phyloP scores from a whole-genome alignment of 2,329 filamentous ascomycete genomes.

The Aspergillus brunneoviolaceus region DNA sequence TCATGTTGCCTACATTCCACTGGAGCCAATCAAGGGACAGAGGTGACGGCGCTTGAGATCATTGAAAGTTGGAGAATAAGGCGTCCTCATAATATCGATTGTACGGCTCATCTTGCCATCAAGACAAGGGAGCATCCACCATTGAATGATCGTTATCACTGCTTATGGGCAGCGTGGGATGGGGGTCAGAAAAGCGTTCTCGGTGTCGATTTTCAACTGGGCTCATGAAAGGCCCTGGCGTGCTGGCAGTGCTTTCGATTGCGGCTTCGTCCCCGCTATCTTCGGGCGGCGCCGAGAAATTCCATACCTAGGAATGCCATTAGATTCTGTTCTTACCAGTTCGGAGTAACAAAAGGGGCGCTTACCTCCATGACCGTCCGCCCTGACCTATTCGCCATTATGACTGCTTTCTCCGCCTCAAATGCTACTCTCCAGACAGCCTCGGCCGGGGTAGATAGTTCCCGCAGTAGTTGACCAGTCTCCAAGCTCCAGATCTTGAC shows the following conservation, averaged over 20 bases:
- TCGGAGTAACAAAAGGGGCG: conserved; percentile 10
- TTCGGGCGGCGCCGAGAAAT: conserved; percentile 73
- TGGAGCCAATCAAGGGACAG: conserved; percentile 13
- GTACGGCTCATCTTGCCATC: background rate
- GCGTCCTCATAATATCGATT: conserved; percentile 16
- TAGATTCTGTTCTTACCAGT: conserved; percentile 13
- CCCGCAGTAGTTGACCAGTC: conserved; percentile 83
- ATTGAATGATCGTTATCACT: conserved; percentile 36
- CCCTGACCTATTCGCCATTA: conserved; percentile 80
- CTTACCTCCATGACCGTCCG: conserved; percentile 97
- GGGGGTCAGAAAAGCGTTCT: conserved; percentile 33
- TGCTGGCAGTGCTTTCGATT: conserved; percentile 35
- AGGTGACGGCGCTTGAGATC: conserved; percentile 13
- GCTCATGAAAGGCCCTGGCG: conserved; percentile 27
- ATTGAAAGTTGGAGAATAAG: conserved; percentile 13
- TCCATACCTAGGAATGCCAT: conserved; percentile 72
- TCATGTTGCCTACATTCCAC: conserved; percentile 4
- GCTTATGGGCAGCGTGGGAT: conserved; percentile 25
- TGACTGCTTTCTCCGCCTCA: conserved; percentile 96
- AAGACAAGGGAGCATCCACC: conserved; percentile 32
- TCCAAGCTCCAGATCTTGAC: conserved; percentile 98
- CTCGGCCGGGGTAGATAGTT: conserved; percentile 87
- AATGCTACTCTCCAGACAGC: conserved; percentile 98
- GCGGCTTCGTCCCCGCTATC: conserved; percentile 29
- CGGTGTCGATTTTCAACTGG: conserved; percentile 23